These are phyloP conservation scores for Celoporthe dispersa DNA, from an alignment of 2,329 filamentous ascomycete species.

Conservation along the genomic window DNA sequence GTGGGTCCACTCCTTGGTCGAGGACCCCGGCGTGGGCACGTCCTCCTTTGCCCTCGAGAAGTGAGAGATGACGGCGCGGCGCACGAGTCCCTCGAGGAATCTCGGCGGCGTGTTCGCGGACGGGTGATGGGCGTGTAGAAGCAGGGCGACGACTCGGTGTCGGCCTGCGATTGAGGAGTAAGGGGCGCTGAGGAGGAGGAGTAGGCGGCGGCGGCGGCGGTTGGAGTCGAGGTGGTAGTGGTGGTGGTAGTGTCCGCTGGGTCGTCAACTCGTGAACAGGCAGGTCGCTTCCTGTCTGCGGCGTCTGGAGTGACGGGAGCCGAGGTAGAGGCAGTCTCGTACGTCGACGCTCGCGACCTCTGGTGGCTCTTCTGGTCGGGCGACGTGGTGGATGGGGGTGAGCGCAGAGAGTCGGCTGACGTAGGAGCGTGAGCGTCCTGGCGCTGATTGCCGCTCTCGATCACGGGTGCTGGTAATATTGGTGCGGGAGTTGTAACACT, in stretches of 20 bases:
- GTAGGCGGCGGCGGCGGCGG: conserved; percentile 13
- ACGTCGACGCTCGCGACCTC: conserved; percentile 44
- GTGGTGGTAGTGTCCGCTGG: conserved; percentile 16
- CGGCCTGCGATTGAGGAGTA: conserved; percentile 32
- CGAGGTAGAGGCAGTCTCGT: conserved; percentile 40
- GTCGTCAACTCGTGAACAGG: conserved; percentile 44
- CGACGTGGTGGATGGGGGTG: conserved; percentile 20
- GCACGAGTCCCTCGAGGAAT: conserved; percentile 31
- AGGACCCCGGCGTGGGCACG: conserved; percentile 36
- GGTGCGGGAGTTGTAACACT: conserved; percentile 14
- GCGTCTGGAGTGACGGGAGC: conserved; percentile 30
- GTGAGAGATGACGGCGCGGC: conserved; percentile 26
- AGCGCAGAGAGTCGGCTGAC: conserved; percentile 21
- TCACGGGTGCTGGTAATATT: conserved; percentile 10
- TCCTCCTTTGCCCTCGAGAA: conserved; percentile 36
- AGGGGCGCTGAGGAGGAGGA: conserved; percentile 8
- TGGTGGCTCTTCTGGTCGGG: conserved; percentile 31
- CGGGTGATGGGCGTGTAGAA: conserved; percentile 25
- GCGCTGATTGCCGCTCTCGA: conserved; percentile 9
- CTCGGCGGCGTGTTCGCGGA: conserved; percentile 33
- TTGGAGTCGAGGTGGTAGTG: conserved; percentile 7
- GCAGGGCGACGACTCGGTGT: conserved; percentile 21
- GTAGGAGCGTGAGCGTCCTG: conserved; percentile 11
- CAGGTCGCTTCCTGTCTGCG: conserved; percentile 39
- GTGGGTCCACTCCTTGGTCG: conserved; percentile 42